Evolutionary conservation across 495 filamentous ascomycete species (phyloP).

Genomic region (Collariella sp.): DNA sequence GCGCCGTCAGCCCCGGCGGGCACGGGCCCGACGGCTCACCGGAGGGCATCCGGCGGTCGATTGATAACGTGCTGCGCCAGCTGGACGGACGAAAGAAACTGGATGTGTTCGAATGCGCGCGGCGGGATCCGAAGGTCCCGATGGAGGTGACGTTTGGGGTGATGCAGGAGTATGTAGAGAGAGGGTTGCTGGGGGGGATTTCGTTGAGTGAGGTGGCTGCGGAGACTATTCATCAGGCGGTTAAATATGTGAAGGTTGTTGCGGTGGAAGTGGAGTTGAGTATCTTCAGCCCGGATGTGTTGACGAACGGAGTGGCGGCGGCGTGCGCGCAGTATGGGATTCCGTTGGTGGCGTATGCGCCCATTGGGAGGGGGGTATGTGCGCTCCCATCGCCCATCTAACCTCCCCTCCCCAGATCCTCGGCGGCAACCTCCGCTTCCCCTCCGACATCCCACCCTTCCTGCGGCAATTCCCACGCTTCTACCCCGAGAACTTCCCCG

Average conservation of each 20-base stretch:
- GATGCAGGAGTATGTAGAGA: slow-evolving; percentile 57
- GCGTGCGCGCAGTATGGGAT: slow-evolving; percentile 63
- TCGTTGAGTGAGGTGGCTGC: slow-evolving; percentile 64
- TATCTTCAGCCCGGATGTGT: slow-evolving; percentile 56
- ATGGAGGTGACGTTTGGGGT: slow-evolving; percentile 42
- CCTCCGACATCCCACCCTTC: slow-evolving; percentile 52
- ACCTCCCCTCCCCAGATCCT: slow-evolving; percentile 21
- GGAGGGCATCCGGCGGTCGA: slow-evolving; percentile 51
- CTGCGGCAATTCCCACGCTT: slow-evolving; percentile 54
- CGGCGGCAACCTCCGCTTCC: slow-evolving; percentile 54
- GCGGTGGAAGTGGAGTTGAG: slow-evolving; percentile 76
- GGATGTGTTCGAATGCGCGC: slow-evolving; percentile 72
- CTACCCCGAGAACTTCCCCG: slow-evolving; percentile 56
- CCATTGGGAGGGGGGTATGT: slow-evolving; percentile 49
- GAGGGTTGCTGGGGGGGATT: slow-evolving; percentile 75
- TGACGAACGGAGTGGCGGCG: slow-evolving; percentile 64
- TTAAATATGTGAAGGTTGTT: slow-evolving; percentile 58
- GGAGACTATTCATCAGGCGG: slow-evolving; percentile 65
- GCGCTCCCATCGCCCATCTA: background rate
- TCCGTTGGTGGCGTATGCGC: slow-evolving; percentile 56
- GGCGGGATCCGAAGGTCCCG: slow-evolving; percentile 55
- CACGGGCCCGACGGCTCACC: slow-evolving; percentile 49
- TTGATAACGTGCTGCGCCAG: slow-evolving; percentile 57
- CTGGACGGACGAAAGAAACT: slow-evolving; percentile 69
- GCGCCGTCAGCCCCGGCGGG: slow-evolving; percentile 34